Conservation (phyloP, 257 asterid species). For the Solanum pinnatisectum region DNA sequence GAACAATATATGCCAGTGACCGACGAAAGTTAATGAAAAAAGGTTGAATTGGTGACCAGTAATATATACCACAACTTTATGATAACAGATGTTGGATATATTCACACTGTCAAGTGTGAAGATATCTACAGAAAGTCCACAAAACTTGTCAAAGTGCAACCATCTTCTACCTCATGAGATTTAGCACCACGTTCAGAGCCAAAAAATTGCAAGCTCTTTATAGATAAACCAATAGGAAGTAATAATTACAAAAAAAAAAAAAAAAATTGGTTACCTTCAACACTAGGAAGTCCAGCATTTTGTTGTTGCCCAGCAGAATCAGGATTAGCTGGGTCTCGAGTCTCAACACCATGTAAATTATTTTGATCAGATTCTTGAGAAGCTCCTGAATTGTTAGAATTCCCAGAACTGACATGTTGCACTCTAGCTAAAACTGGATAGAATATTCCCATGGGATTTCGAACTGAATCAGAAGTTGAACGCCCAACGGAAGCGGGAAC, state of each 20-base stretch:
- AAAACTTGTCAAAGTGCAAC: neutral
- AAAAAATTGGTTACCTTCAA: slow-evolving; percentile 22
- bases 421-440: slow-evolving; percentile 78
- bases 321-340: slow-evolving; percentile 23
- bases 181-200: neutral
- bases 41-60: neutral
- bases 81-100: neutral
- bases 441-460: slow-evolving; percentile 59
- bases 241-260: neutral
- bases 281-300: slow-evolving; percentile 19
- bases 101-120: neutral
- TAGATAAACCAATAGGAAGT: neutral
- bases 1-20: neutral
- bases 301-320: slow-evolving; percentile 30
- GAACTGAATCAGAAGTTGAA: slow-evolving; percentile 46
- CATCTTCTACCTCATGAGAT: neutral
- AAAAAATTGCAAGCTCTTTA: neutral
- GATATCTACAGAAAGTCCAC: neutral
- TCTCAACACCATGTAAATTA: slow-evolving; percentile 20
- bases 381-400: slow-evolving; percentile 24
- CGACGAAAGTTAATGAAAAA: neutral
- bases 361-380: slow-evolving; percentile 40
- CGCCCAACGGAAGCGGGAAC: slow-evolving; percentile 47
- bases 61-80: neutral
- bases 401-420: slow-evolving; percentile 40